Evolutionary conservation across 1,284 basidiomycete species (phyloP), one percentile per base, ranked within the genome.

Genomic region (Pseudozyma thailandica): DNA sequence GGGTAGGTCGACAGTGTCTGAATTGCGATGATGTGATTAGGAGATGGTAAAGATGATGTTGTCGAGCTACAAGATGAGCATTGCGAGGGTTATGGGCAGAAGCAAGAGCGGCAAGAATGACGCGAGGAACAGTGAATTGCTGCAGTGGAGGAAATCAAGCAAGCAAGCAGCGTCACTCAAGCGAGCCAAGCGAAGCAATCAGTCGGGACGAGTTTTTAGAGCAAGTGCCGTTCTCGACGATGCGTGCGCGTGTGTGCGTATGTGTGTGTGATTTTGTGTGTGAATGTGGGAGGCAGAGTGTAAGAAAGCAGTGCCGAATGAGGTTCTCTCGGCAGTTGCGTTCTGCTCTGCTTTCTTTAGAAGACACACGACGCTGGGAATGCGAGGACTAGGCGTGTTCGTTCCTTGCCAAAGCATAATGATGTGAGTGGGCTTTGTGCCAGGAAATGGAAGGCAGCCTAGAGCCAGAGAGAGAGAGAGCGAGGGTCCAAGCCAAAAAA

Each of bases 361-460:
- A 9, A 35, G 33, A 12, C 33, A 35, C n/a, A n/a, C n/a, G n/a
- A n/a, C n/a, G n/a, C n/a, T 7, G 33, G 33, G n/a, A 35, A 16
- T 35, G 33, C 33, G 33, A 35, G 33, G 33, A 35, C 33, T 8
- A 7, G 30, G 30, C 30, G 15, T 15, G 30, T 15, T 8, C 8
- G 7, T 15, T 31, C 30, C 8, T 15, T 6, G 6, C n/a, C n/a
- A 16, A 48, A 37, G 48, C 48, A 39, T 33, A 28, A 50, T 50
- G 26, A 50, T 50, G 48, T 50, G 48, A 50, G 48, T 39, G 47
- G 37, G 48, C 8, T 16, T 35, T 7, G n/a, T 35, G n/a, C n/a
- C n/a, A 16, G 7, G 15, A 31, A 8, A 31, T 31, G 6, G 33
- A 6, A n/a, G 33, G 33, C 33, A 35, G n/a, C 13, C 33, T 16